Base-by-base conservation (phyloP, 2,329 filamentous ascomycete species). In the Monilinia polystroma region DNA sequence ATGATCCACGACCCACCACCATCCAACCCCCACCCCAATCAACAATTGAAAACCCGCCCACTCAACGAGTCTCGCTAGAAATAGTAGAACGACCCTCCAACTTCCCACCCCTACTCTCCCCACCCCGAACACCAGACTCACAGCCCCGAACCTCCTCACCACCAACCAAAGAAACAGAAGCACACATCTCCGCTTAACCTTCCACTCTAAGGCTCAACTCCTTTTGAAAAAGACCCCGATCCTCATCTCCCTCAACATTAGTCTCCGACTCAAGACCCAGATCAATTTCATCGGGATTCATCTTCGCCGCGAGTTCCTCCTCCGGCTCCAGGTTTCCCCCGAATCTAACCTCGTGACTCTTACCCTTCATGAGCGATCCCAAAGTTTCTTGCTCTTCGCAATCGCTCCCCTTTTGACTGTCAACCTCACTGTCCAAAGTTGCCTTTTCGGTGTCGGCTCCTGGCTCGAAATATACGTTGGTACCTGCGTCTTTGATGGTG, bases 271-370 rank as follows among this genome's bases (percentile, higher is more conserved):
- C 35, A 29, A 20, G 14, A n/a, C 11, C 23, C 1, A 63, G 51
- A 43, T 64, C 51, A 64, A 64, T 64, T 38, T 64, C 62, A 55
- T 64, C 51, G 2, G 38, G 62, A 47, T 64, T 64, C 18, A 64
- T 56, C 62, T 55, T 60, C 18, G 10, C n/a, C n/a, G 5, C 26
- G 23, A 53, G 23, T 16, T 29, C 29, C 14, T 53, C 23, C 14
- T 29, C 12, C 23, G 7, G 16, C 5, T 45, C 41, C 7, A 20
- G 8, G 3, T 47, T 45, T 10, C 32, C 41, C 0, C 3, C 16
- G 11, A 10, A 23, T 53, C 11, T 20, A 10, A 1, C 47, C 47
- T 23, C 41, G 20, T 6, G n/a, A 7, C 11, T 35, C 23, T 8
- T 26, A 18, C 14, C 29, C 26, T 10, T n/a, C 4, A 14, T 4